Conservation (phyloP, 2,329 filamentous ascomycete genomes). For the Colletotrichum spinosum region DNA sequence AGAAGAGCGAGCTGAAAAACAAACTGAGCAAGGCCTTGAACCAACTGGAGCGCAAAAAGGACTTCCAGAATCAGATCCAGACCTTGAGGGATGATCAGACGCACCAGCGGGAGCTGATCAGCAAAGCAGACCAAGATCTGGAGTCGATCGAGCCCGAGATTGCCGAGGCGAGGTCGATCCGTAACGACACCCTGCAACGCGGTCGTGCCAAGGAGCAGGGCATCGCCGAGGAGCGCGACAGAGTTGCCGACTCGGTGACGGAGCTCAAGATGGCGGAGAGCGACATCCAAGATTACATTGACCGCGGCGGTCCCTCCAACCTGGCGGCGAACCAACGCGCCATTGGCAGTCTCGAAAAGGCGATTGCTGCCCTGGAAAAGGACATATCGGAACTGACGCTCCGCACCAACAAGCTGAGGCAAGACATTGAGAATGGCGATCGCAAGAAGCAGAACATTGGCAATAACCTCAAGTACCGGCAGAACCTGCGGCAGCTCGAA, state of each 20-base stretch:
- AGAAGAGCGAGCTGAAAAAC: constrained; percentile 79
- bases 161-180: constrained; percentile 77
- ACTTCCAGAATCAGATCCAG: constrained; percentile 77
- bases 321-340: constrained; percentile 77
- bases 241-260: constrained; percentile 78
- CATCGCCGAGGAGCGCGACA: constrained; percentile 77
- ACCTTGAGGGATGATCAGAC: constrained; percentile 75
- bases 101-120: constrained; percentile 77
- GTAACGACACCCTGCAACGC: constrained; percentile 80
- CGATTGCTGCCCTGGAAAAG: constrained; percentile 73
- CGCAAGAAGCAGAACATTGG: constrained; percentile 86
- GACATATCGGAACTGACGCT: constrained; percentile 76
- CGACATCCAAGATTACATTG: constrained; percentile 84
- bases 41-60: constrained; percentile 84
- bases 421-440: constrained; percentile 82
- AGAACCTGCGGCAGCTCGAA: constrained; percentile 76
- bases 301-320: constrained; percentile 78
- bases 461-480: constrained; percentile 90
- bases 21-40: constrained; percentile 77
- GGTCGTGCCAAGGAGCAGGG: constrained; percentile 79
- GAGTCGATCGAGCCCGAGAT: constrained; percentile 81
- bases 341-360: constrained; percentile 74
- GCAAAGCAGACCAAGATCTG: constrained; percentile 77
- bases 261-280: constrained; percentile 80
- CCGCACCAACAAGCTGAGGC: constrained; percentile 81